phyloP scores from a whole-genome alignment of 768 basidiomycete genomes.

The Lyophyllum semitale region DNA sequence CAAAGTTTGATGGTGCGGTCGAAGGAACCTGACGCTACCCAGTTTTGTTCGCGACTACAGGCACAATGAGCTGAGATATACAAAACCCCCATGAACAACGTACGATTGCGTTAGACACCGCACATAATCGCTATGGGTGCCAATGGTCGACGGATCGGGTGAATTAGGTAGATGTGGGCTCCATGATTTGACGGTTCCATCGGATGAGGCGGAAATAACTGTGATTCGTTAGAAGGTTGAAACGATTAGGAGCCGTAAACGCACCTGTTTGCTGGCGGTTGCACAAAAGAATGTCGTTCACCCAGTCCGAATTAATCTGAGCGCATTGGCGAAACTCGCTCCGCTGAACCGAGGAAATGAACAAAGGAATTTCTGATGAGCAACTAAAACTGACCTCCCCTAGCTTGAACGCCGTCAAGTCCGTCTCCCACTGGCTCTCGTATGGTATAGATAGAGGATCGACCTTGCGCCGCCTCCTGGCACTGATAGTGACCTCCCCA shows the following conservation, averaged over 20 bases:
- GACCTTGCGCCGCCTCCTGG: constrained; percentile 35
- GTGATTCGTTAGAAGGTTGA: constrained; percentile 8
- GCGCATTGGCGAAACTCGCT: constrained; percentile 84
- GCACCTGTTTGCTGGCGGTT: constrained; percentile 87
- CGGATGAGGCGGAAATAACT: constrained; percentile 94
- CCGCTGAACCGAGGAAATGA: constrained; percentile 31
- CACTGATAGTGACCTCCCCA: constrained; percentile 57
- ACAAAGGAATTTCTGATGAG: neutral
- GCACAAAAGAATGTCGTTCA: constrained; percentile 91
- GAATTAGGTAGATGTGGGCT: constrained; percentile 69
- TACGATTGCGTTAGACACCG: constrained; percentile 78
- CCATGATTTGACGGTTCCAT: constrained; percentile 95
- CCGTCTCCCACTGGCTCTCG: constrained; percentile 82
- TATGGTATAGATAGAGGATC: constrained; percentile 48
- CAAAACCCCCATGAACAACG: constrained; percentile 14
- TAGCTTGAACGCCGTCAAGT: constrained; percentile 51
- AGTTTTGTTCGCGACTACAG: constrained; percentile 72
- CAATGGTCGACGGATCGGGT: constrained; percentile 67
- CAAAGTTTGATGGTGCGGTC: constrained; percentile 94
- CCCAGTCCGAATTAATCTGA: constrained; percentile 93
- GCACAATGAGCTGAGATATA: neutral
- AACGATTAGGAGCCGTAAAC: constrained; percentile 21
- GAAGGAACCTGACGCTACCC: constrained; percentile 93
- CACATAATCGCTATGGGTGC: constrained; percentile 84
- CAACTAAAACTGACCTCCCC: constrained; percentile 43